phyloP scores from a whole-genome alignment of 257 asterid genomes.

The Paulownia fortunei region DNA sequence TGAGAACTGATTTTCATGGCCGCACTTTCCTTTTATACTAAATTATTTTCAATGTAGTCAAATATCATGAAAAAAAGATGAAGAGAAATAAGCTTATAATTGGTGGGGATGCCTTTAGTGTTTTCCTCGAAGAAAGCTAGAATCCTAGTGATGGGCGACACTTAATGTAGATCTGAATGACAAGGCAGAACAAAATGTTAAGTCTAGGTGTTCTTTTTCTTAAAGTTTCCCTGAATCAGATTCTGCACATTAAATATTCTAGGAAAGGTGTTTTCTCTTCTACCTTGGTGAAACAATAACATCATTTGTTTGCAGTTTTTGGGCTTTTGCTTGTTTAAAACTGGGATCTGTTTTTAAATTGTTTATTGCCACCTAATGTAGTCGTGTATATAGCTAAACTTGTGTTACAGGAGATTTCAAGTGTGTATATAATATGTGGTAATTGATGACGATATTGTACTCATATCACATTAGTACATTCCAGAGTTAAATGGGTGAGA shows the following conservation, averaged over 20 bases:
- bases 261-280: neutral
- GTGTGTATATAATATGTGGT: neutral
- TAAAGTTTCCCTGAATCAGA: neutral
- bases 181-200: constrained; percentile 5
- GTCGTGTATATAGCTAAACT: neutral
- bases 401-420: neutral
- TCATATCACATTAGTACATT: neutral
- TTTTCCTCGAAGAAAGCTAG: neutral
- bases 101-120: neutral
- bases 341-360: constrained; percentile 1
- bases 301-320: neutral
- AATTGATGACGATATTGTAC: neutral
- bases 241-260: neutral
- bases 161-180: constrained; percentile 33
- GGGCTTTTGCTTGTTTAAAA: neutral
- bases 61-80: neutral
- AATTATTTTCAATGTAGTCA: neutral
- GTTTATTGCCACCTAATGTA: constrained; percentile 8
- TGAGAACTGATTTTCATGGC: constrained; percentile 16
- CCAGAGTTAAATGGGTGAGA: neutral
- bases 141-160: neutral
- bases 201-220: neutral
- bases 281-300: neutral
- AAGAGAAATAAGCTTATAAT: neutral
- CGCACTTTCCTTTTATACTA: neutral